Conservation (phyloP, 2,329 filamentous ascomycete species). For the Elsinoe batatas region DNA sequence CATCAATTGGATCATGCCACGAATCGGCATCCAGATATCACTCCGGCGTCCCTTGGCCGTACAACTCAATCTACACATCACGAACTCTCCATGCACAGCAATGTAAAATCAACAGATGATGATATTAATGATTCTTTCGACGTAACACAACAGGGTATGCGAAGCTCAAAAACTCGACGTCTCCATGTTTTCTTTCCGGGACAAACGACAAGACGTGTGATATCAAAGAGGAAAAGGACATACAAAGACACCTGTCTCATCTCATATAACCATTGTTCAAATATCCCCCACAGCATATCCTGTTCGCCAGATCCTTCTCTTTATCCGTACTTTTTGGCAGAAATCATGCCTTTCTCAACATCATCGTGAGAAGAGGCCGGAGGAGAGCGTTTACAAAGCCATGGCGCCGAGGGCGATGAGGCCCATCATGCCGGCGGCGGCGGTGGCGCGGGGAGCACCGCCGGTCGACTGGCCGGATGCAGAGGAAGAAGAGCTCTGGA, state of each 20-base stretch:
- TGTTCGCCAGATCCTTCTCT: background rate
- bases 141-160: background rate
- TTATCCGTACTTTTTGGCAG: background rate
- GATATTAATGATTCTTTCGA: background rate
- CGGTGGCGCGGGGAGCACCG: conserved; percentile 14
- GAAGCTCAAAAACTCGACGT: background rate
- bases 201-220: background rate
- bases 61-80: too few species aligned
- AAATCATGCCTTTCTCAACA: conserved; percentile 1
- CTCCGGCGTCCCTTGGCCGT: too few species aligned
- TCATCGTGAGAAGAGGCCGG: background rate
- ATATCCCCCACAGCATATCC: background rate
- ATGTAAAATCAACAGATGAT: background rate
- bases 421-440: conserved; percentile 15
- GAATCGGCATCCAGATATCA: too few species aligned
- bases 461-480: conserved; percentile 1
- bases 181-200: background rate
- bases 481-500: conserved; percentile 3
- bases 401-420: conserved; percentile 17
- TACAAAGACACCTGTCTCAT: conserved; percentile 3
- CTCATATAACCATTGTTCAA: background rate
- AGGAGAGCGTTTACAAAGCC: conserved; percentile 13
- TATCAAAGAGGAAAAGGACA: background rate
- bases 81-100: too few species aligned
- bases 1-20: too few species aligned